phyloP scores from a whole-genome alignment of 108 stramenopile genomes.

The Schizochytrium sp. region DNA sequence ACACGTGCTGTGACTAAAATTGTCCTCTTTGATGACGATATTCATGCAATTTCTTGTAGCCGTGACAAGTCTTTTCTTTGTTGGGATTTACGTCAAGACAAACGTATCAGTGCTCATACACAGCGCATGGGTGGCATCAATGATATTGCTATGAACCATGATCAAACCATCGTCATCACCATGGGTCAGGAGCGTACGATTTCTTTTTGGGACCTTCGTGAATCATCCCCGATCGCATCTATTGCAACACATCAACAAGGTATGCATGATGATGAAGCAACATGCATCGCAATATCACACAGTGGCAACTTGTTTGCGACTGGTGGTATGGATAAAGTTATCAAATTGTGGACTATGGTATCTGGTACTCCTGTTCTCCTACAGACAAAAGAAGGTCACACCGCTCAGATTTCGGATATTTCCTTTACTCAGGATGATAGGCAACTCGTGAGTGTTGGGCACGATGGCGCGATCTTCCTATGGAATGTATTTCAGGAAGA shows the following conservation, averaged over 20 bases:
- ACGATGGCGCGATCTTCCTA: conserved; percentile 76
- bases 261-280: conserved; percentile 67
- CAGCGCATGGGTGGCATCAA: conserved; percentile 81
- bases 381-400: conserved; percentile 63
- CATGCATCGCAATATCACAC: conserved; percentile 60
- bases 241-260: conserved; percentile 58
- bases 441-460: conserved; percentile 77
- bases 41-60: conserved; percentile 69
- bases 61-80: conserved; percentile 73
- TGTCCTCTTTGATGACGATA: conserved; percentile 73
- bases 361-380: conserved; percentile 41
- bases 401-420: conserved; percentile 43
- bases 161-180: conserved; percentile 72
- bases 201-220: conserved; percentile 76
- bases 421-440: conserved; percentile 75
- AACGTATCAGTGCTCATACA: conserved; percentile 71
- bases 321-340: conserved; percentile 60
- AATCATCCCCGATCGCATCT: conserved; percentile 68
- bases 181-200: conserved; percentile 78
- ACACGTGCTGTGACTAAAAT: conserved; percentile 66
- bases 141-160: conserved; percentile 68
- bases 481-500: conserved; percentile 71
- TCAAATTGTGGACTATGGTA: conserved; percentile 61
- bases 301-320: conserved; percentile 61
- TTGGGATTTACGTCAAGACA: conserved; percentile 79